A percentile compares a stretch with the other conserved stretches of the same genome.
Evolutionary conservation across 2,329 filamentous ascomycete species (phyloP).

Genomic region (Cyphellophora europaea): DNA sequence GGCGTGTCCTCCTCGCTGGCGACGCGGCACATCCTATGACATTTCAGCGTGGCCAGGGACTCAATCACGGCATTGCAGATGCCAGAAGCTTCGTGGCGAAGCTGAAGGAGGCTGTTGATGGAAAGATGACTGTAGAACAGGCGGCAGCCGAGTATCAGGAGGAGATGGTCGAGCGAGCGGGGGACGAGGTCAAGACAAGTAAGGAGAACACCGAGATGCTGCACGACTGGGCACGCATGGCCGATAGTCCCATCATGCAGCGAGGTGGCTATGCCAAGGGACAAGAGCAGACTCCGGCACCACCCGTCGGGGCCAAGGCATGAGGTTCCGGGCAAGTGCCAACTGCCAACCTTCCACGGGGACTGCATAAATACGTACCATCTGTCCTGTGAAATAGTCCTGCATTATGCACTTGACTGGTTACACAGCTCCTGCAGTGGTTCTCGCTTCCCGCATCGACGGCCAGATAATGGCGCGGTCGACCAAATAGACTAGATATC

Average conservation of each 20-base stretch:
- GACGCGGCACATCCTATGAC: conserved; percentile 33
- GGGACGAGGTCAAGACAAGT: conserved; percentile 35
- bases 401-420: no score
- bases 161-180: conserved; percentile 32
- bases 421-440: no score
- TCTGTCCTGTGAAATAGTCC: no score
- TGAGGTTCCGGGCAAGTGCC: no score
- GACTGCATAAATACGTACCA: no score
- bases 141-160: conserved; percentile 22
- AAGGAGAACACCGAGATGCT: conserved; percentile 37
- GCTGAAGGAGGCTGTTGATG: conserved; percentile 7
- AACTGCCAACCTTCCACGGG: no score
- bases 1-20: conserved; percentile 26
- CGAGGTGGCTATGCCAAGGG: conserved; percentile 1
- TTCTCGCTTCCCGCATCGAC: no score
- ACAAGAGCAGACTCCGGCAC: background rate
- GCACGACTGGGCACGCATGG: conserved; percentile 29
- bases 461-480: no score
- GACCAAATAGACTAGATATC: no score
- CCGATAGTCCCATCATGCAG: background rate
- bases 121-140: conserved; percentile 6
- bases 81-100: conserved; percentile 27
- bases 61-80: conserved; percentile 24
- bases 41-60: conserved; percentile 21
- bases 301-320: no score